Conservation (phyloP, 768 basidiomycete genomes). For the Lyophyllum atratum region DNA sequence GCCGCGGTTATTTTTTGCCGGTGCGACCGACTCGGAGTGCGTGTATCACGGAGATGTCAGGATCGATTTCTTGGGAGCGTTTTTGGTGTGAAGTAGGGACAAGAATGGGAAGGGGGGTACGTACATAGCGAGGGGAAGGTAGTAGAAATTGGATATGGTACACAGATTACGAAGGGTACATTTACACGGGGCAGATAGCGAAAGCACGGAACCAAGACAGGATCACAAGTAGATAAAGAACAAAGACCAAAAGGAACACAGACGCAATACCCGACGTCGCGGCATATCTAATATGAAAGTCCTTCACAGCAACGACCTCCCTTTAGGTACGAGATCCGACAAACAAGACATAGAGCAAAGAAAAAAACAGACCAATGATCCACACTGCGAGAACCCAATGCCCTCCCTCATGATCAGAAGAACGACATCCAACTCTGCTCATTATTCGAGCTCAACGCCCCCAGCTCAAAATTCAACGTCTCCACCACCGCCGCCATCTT, state of each 20-base stretch:
- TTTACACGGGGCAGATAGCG: neutral
- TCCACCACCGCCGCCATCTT: conserved; percentile 42
- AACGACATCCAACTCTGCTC: conserved; percentile 52
- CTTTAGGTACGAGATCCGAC: too few relatives aligned
- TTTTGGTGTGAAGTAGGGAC: neutral
- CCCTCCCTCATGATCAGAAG: conserved; percentile 37
- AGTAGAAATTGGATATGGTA: neutral
- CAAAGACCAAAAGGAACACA: neutral
- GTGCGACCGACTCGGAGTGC: conserved; percentile 17
- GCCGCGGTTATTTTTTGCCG: neutral
- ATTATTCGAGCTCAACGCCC: conserved; percentile 38
- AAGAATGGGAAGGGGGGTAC: neutral
- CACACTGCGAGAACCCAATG: too few relatives aligned
- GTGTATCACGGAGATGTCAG: conserved; percentile 3
- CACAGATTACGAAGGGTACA: neutral
- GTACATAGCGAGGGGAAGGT: neutral
- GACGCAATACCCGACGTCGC: neutral
- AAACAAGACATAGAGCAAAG: too few relatives aligned
- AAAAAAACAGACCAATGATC: too few relatives aligned
- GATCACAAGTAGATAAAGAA: neutral
- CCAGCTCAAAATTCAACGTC: conserved; percentile 50
- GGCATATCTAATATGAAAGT: neutral
- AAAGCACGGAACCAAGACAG: neutral
- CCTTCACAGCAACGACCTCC: neutral
- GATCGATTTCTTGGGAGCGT: neutral